Evolutionary conservation across 1,284 basidiomycete genomes (phyloP), one percentile per base, ranked within the genome.

Genomic region (Ganoderma lucidum): DNA sequence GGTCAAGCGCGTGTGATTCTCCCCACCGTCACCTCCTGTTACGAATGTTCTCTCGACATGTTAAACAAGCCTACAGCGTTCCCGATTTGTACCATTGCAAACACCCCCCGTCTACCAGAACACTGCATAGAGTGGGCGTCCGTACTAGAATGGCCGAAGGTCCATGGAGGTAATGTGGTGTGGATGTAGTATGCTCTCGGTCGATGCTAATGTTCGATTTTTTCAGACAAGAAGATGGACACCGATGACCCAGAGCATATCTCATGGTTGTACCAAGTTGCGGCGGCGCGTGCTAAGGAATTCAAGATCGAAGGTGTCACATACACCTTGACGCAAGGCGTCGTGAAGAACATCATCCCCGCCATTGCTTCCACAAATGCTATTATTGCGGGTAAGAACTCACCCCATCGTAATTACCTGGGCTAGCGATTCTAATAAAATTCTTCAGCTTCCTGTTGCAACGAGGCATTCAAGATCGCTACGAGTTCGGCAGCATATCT

Each of bases 81-180:
- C 80, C 98, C 98, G 0, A 99, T 99, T 73, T 99, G 98, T 80
- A 99, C 98, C 1, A 99, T 99, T 73, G 98, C 98, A 68, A 99
- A 99, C 78, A 99, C 98, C 0, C 98, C 98, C 19, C 93, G 98
- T 68, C 85, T 99, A 41, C 98, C 98, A 3, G 98, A 99, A 80
- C 98, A 99, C 79, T 99, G 98, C 79, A 99, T 99, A 78, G 98
- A 99, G 82, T 99, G 98, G 97, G 98, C 98, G 0, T 97, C 95
- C 61, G 97, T 99, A n/a, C 85, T 99, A 44, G 97, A 99, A 81
- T 99, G 98, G 98, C 97, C 97, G 4, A 90, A 91, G 44, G 90
- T 96, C 1, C 92, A 94, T 75, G 94, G 93, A 80, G 95, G 96
- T 96, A 67, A 67, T 84, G 72, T n/a, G 14, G 42, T 23, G 14